Percentiles rank a stretch among this genome's conserved stretches.
phyloP scores from a whole-genome alignment of 2,329 filamentous ascomycete species.

The Paecilomyces niveus region DNA sequence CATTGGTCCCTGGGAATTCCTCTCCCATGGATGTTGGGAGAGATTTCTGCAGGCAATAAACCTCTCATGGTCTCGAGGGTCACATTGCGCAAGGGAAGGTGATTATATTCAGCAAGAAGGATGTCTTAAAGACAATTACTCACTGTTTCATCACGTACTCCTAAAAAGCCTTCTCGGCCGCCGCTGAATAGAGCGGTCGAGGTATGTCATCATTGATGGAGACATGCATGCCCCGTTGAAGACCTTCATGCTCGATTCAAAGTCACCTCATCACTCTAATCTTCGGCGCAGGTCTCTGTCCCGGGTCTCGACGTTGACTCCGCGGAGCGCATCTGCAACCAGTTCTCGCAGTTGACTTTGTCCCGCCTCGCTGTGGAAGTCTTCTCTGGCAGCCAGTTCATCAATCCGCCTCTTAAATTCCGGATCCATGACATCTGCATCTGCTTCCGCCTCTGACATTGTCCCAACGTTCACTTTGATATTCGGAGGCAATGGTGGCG shows the following conservation, averaged over 20 bases:
- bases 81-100: not conserved
- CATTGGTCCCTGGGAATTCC: too few species aligned
- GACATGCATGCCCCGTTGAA: not conserved
- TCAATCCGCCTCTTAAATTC: conserved; percentile 83
- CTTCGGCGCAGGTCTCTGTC: conserved; percentile 60
- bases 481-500: conserved; percentile 65
- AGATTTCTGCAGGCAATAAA: not conserved
- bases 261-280: conserved; percentile 42
- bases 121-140: not conserved
- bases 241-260: not conserved
- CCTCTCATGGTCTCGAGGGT: not conserved
- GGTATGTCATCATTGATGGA: not conserved
- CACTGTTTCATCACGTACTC: not conserved
- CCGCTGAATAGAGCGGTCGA: not conserved
- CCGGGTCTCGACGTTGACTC: conserved; percentile 52
- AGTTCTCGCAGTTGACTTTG: conserved; percentile 73
- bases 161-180: not conserved
- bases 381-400: conserved; percentile 72
- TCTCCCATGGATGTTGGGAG: too few species aligned
- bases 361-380: conserved; percentile 74
- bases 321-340: conserved; percentile 71
- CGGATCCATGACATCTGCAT: conserved; percentile 63
- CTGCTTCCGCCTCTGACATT: conserved; percentile 52
- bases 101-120: not conserved
- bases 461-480: conserved; percentile 71